Percentiles rank a stretch among this genome's conserved stretches.
Conservation (phyloP, 2,329 filamentous ascomycete genomes). For the Xylaria sp. region DNA sequence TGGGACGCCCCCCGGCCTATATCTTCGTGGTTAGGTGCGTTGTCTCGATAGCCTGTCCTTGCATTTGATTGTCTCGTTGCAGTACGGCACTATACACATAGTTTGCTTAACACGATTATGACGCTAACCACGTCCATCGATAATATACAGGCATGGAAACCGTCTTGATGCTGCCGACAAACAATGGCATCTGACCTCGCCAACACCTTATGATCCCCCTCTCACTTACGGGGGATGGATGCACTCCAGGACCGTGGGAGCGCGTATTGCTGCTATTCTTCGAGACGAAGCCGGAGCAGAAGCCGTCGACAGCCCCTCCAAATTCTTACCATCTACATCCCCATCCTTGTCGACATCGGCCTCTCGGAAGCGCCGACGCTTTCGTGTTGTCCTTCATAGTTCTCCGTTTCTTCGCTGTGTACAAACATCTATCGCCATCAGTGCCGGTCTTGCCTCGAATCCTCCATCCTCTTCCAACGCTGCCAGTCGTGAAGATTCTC, state of each 20-base stretch:
- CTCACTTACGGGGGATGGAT: constrained; percentile 94
- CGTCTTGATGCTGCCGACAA: constrained; percentile 95
- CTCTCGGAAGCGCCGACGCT: constrained; percentile 66
- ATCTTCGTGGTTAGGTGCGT: constrained; percentile 62
- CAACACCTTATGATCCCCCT: constrained; percentile 94
- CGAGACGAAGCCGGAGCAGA: constrained; percentile 53
- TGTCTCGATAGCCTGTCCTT: constrained; percentile 2
- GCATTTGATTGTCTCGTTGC: not conserved
- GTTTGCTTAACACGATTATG: not conserved
- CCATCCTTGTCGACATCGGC: constrained; percentile 16
- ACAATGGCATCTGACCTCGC: constrained; percentile 92
- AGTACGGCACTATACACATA: not conserved
- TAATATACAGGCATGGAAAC: constrained; percentile 77
- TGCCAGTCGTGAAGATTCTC: constrained; percentile 42
- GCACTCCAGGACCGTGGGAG: constrained; percentile 83
- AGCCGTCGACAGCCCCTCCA: constrained; percentile 45
- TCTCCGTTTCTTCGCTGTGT: constrained; percentile 95
- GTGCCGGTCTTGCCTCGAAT: constrained; percentile 81
- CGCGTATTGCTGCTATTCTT: constrained; percentile 81
- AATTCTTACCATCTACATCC: constrained; percentile 33
- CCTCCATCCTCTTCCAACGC: constrained; percentile 48
- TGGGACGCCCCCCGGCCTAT: constrained; percentile 61
- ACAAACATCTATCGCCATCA: constrained; percentile 89
- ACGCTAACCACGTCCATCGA: constrained; percentile 13
- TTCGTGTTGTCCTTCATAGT: constrained; percentile 86